Evolutionary conservation across 2,329 filamentous ascomycete genomes (phyloP).

Genomic region (Botryosphaeria dothidea): DNA sequence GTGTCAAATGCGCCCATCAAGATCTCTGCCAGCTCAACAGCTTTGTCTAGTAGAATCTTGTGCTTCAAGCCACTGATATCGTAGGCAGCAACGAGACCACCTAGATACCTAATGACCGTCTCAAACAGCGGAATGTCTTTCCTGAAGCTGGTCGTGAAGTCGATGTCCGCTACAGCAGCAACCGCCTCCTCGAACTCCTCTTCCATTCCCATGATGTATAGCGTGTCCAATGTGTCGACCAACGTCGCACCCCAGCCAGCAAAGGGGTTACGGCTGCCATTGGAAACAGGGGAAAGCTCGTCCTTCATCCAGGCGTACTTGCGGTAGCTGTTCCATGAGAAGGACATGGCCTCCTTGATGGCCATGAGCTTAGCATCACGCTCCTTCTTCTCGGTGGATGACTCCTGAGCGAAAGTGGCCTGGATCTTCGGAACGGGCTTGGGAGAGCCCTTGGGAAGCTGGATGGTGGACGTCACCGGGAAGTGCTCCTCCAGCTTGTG

Average conservation of each 20-base stretch:
- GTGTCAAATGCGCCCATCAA: constrained; percentile 69
- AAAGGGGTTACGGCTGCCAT: constrained; percentile 73
- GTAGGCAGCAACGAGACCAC: constrained; percentile 69
- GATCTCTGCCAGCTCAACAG: constrained; percentile 63
- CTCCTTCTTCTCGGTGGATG: constrained; percentile 48
- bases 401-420: constrained; percentile 68
- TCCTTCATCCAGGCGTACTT: constrained; percentile 82
- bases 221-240: constrained; percentile 72
- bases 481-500: constrained; percentile 72
- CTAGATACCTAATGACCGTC: constrained; percentile 70
- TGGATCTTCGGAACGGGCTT: constrained; percentile 77
- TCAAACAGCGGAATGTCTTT: constrained; percentile 67
- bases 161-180: constrained; percentile 58
- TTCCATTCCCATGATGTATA: constrained; percentile 71
- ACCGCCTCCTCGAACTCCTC: constrained; percentile 64
- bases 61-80: constrained; percentile 61
- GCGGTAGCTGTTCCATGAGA: constrained; percentile 82
- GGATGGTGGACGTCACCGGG: constrained; percentile 74
- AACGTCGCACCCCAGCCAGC: constrained; percentile 89
- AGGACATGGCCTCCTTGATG: constrained; percentile 73
- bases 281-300: constrained; percentile 74
- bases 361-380: constrained; percentile 64
- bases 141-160: constrained; percentile 58
- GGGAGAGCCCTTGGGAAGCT: constrained; percentile 70
- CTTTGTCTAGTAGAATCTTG: constrained; percentile 59